Evolutionary conservation across 2,329 filamentous ascomycete genomes (phyloP), one percentile per base, ranked within the genome.

Genomic region (Aspergillus flavus): DNA sequence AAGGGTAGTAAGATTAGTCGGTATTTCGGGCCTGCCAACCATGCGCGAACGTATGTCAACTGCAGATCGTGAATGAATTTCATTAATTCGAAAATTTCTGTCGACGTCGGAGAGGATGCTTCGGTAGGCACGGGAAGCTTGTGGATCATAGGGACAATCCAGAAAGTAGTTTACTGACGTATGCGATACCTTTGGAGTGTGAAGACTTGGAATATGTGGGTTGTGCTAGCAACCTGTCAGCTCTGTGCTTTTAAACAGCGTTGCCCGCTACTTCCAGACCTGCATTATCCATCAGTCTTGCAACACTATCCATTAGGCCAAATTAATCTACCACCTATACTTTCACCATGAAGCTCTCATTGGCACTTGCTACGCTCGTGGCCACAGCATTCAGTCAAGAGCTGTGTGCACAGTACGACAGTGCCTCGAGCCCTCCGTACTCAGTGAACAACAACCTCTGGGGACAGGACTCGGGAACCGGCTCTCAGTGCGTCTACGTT

Each of bases 391-490:
- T n/a, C 23, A 41, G 34, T 28, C 56, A 58, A 56, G 39, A 58
- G 56, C 36, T 58, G 7, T 58, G 56, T 23, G 23, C 56, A 28
- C 53, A 56, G 26, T 81, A 71, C 58, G 76, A 67, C 28, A 70
- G 69, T 21, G 54, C 74, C 2, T 53, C 69, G 6, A 76, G 73
- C 2, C 76, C 73, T 34, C 71, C 67, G 14, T 83, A 81, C 70
- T 81, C 74, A 39, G 69, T 84, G 59, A 83, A 82, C 75, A 81
- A 84, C 73, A 82, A 84, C 72, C 77, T 82, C 57, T 84, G 82
- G 82, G 80, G 81, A 9, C 46, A 72, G 30, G 61, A 64, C 4
- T 43, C 73, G n/a, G 76, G 73, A 3, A 61, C 65, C 6, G 79
- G 80, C 48, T 74, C 70, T 32, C 79, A 81, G 65, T 80, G 78